Base-by-base conservation (phyloP, 805 yeast genomes). In the Myxozyma lipomycoides region DNA sequence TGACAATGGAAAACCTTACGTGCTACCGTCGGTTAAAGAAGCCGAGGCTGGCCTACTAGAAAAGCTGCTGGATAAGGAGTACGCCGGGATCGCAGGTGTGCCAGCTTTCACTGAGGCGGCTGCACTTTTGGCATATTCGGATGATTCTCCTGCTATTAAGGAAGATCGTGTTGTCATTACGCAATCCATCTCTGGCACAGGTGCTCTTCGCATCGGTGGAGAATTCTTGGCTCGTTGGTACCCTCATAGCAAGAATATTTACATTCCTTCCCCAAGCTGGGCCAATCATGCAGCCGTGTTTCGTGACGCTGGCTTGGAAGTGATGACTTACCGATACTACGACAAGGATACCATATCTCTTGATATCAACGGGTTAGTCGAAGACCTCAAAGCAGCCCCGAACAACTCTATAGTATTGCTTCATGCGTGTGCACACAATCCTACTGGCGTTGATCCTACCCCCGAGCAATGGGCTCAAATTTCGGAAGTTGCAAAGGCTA, bases 381-480 rank as follows among this genome's bases (percentile, higher is more conserved):
- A 67, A 30, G 86, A 86, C 46, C 69, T 89, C 43, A 62, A 72
- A 22, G 63, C 67, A 32, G 82, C 82, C 36, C 77, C 77, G 26
- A 71, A 71, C 30, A 86, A 84, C 24, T 73, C 83, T 21, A 77
- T 80, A 46, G 83, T 89, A 21, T 74, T 90, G 49, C 77, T 90
- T 54, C 98, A 90, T 69, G 96, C 96, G 6, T 89, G 96, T 67
- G 93, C 96, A 64, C 97, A 90, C 73, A 91, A 90, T 74, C 98
- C 98, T 48, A 91, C 97, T 18, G 98, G 97, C 58, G 81, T 90
- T 67, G 97, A 90, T 67, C 93, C 95, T 55, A 80, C 87, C 17
- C 69, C 71, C 24, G 86, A 80, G 57, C 87, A 90, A 66, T 89
- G 96, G 96, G 74, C 77, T 55, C 70, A 77, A 67, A 86, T 91